Conservation (phyloP, 1,284 basidiomycete genomes). For the Sphagnurus paluster region DNA sequence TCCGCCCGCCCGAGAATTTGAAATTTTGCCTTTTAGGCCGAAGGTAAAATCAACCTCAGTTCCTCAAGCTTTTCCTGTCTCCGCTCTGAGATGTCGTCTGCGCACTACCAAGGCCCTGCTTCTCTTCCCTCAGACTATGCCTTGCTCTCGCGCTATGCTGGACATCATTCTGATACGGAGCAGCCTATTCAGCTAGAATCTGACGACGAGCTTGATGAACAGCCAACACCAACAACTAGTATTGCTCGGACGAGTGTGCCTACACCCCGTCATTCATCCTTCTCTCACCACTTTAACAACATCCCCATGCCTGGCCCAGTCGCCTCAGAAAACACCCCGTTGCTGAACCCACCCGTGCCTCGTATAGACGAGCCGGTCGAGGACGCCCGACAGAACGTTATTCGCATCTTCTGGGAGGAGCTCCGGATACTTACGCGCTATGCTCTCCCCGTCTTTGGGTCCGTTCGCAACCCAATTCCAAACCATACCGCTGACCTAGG, state of each 20-base stretch:
- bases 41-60: no score
- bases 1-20: no score
- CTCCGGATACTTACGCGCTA: constrained; percentile 60
- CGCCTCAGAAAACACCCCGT: constrained; percentile 49
- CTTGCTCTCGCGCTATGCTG: constrained; percentile 51
- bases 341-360: constrained; percentile 49
- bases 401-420: constrained; percentile 46
- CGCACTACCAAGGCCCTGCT: constrained; percentile 54
- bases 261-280: constrained; percentile 28
- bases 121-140: constrained; percentile 68
- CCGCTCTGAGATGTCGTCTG: constrained; percentile 43
- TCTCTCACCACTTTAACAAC: constrained; percentile 14
- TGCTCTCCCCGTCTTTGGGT: constrained; percentile 70
- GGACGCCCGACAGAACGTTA: constrained; percentile 22
- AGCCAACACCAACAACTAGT: constrained; percentile 9
- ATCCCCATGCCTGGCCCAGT: constrained; percentile 20
- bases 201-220: constrained; percentile 18
- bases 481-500: constrained; percentile 2
- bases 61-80: constrained; percentile 43
- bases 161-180: constrained; percentile 21
- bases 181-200: constrained; percentile 19
- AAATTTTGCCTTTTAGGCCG: no score
- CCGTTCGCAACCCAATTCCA: constrained; percentile 21
- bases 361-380: constrained; percentile 45
- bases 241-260: constrained; percentile 25